phyloP scores from a whole-genome alignment of 2,329 filamentous ascomycete species.

The Penicillium hesseltinei region DNA sequence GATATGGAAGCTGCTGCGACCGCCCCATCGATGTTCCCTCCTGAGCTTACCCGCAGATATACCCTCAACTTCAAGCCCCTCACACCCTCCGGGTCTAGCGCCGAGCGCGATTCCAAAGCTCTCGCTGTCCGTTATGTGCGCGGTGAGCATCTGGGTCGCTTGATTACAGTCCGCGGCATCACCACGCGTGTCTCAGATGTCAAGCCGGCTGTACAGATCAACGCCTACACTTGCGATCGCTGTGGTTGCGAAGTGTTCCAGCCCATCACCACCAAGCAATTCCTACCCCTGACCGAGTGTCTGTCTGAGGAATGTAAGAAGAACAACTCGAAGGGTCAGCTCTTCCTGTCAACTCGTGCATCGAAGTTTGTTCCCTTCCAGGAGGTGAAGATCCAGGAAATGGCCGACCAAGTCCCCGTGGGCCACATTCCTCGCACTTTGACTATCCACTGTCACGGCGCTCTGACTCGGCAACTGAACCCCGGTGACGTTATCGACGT shows the following conservation, averaged over 20 bases:
- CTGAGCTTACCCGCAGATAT: slow-evolving; percentile 88
- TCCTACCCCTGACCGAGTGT: slow-evolving; percentile 80
- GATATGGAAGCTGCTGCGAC: slow-evolving; percentile 63
- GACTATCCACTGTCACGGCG: slow-evolving; percentile 86
- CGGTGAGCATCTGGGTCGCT: slow-evolving; percentile 85
- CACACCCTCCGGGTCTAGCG: slow-evolving; percentile 67
- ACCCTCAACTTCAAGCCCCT: slow-evolving; percentile 94
- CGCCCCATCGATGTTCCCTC: slow-evolving; percentile 74
- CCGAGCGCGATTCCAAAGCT: slow-evolving; percentile 58
- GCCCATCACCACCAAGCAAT: slow-evolving; percentile 86
- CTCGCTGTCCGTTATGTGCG: slow-evolving; percentile 91
- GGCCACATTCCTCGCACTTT: slow-evolving; percentile 93
- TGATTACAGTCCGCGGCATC: slow-evolving; percentile 94
- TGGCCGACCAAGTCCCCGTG: slow-evolving; percentile 98
- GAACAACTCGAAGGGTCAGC: slow-evolving; percentile 89
- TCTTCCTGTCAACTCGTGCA: slow-evolving; percentile 90
- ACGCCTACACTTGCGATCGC: slow-evolving; percentile 94
- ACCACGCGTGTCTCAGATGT: slow-evolving; percentile 95
- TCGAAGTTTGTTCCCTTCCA: slow-evolving; percentile 98
- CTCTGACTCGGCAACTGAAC: slow-evolving; percentile 79
- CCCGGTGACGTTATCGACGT: slow-evolving; percentile 94
- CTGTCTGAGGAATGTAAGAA: slow-evolving; percentile 84
- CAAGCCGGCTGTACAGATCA: slow-evolving; percentile 95
- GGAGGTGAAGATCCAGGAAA: slow-evolving; percentile 97
- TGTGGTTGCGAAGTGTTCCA: slow-evolving; percentile 98